These are phyloP conservation scores for Aspergillus hancockii DNA, from an alignment of 495 filamentous ascomycete species.

Conservation along the genomic window DNA sequence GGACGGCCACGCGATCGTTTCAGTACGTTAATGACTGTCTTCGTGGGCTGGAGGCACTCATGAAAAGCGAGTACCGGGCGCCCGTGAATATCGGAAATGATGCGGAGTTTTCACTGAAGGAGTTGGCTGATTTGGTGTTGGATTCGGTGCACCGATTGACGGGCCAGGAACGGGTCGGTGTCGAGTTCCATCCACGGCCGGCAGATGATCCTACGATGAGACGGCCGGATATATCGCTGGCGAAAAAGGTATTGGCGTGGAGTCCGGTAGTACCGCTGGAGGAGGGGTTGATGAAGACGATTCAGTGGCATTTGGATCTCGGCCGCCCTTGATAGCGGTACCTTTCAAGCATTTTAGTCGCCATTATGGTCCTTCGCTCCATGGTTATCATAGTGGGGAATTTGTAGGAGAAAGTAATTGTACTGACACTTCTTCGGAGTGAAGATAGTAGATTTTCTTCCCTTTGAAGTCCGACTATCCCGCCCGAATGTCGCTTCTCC, in stretches of 20 bases:
- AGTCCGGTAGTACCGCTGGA: slow-evolving; percentile 14
- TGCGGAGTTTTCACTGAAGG: slow-evolving; percentile 17
- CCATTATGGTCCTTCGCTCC: too few relatives aligned
- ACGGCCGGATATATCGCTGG: slow-evolving; percentile 17
- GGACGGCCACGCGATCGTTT: slow-evolving; percentile 21
- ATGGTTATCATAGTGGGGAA: too few relatives aligned
- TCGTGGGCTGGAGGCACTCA: slow-evolving; percentile 18
- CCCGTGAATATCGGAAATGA: slow-evolving; percentile 28
- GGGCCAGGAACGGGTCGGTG: not conserved
- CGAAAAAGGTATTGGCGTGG: slow-evolving; percentile 17
- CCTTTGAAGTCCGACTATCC: too few relatives aligned
- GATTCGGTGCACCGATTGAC: not conserved
- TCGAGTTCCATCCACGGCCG: slow-evolving; percentile 12
- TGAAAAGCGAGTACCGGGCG: slow-evolving; percentile 18
- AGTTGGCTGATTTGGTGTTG: slow-evolving; percentile 17
- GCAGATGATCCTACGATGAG: slow-evolving; percentile 17
- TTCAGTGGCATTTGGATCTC: slow-evolving; percentile 21
- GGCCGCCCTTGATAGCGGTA: too few relatives aligned
- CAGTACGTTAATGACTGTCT: slow-evolving; percentile 25
- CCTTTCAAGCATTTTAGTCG: too few relatives aligned
- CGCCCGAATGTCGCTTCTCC: too few relatives aligned
- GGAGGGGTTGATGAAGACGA: slow-evolving; percentile 21
- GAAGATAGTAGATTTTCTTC: too few relatives aligned
- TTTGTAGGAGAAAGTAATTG: too few relatives aligned
- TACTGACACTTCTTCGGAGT: too few relatives aligned